Evolutionary conservation across 192 early-diverging fungal species (phyloP), one percentile per base, ranked within the genome.

Genomic region (Umbelopsis vinacea): DNA sequence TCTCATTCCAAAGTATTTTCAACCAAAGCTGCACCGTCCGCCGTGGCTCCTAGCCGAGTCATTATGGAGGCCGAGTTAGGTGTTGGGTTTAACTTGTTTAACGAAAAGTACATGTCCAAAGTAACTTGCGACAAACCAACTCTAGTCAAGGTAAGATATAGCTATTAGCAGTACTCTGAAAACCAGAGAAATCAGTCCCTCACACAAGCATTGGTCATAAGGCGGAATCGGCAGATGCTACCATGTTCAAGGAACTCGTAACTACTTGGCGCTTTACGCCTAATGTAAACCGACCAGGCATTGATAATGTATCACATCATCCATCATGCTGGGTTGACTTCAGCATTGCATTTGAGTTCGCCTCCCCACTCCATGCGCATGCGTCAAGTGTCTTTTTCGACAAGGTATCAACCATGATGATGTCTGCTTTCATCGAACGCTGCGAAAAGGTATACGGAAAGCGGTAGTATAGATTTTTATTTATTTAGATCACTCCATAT

Each of bases 281-380:
- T 24, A 52, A 79, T n/a, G 74, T 78, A 10, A 37, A 33, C 10
- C 77, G 60, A 17, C 76, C 71, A 23, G 66, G 81, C 38, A 69
- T 10, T 45, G 75, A 50, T 54, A 72, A 22, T 52, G 70, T 33
- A 50, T 66, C 71, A 26, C 73, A 85, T 45, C 82, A 81, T 52
- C 87, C 82, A 1, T 77, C 81, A n/a, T 90, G 88, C 69, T 73
- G 77, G 63, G 86, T 97, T 22, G 85, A 89, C 70, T 97, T 95
- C 75, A 66, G 81, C 40, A 91, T 95, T 26, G 80, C 82, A 24
- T 97, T 95, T 74, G 90, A 96, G 79, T 96, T 97, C 83, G 78
- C 87, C 37, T 93, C 90, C 10, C 75, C 89, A 1, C 66, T 97
- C 24, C 92, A 97, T 74, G 91, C 92, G 2, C 93, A 93, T 53